Conservation (phyloP, 2,329 filamentous ascomycete species). For the Xylariaceae sp. region DNA sequence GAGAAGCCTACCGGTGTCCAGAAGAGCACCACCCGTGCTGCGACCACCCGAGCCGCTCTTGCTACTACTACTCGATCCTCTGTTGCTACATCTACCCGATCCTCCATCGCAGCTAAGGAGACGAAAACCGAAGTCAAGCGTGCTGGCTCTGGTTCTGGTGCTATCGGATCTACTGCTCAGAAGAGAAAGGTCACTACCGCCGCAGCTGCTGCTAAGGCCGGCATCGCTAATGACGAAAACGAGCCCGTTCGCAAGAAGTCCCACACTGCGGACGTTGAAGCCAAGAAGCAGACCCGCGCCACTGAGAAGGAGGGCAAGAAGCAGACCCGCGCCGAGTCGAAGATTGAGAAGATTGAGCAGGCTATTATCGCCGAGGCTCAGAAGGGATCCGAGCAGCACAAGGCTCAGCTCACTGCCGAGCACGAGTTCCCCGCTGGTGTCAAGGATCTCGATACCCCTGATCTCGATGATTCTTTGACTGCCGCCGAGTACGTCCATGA, state of each 20-base stretch:
- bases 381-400: neutral
- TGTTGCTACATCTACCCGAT: conserved; percentile 54
- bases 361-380: conserved; percentile 5
- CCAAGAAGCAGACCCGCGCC: conserved; percentile 39
- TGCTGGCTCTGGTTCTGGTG: conserved; percentile 65
- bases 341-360: conserved; percentile 29
- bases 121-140: conserved; percentile 65
- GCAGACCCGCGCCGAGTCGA: conserved; percentile 34
- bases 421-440: conserved; percentile 37
- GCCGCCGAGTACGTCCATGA: conserved; percentile 95
- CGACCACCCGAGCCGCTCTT: conserved; percentile 58
- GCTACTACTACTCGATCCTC: conserved; percentile 59
- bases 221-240: conserved; percentile 54
- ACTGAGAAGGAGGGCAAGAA: conserved; percentile 47
- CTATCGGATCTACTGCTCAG: conserved; percentile 51
- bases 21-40: conserved; percentile 56
- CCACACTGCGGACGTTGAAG: conserved; percentile 47
- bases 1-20: conserved; percentile 76
- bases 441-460: conserved; percentile 75
- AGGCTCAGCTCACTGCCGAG: conserved; percentile 16
- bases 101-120: conserved; percentile 61
- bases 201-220: conserved; percentile 55
- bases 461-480: conserved; percentile 92
- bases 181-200: conserved; percentile 62
- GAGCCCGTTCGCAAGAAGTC: conserved; percentile 66